Percentiles rank a stretch among this genome's conserved stretches.
These are phyloP conservation scores for Cytospora mali DNA, from an alignment of 2,329 filamentous ascomycete species.

Conservation along the genomic window DNA sequence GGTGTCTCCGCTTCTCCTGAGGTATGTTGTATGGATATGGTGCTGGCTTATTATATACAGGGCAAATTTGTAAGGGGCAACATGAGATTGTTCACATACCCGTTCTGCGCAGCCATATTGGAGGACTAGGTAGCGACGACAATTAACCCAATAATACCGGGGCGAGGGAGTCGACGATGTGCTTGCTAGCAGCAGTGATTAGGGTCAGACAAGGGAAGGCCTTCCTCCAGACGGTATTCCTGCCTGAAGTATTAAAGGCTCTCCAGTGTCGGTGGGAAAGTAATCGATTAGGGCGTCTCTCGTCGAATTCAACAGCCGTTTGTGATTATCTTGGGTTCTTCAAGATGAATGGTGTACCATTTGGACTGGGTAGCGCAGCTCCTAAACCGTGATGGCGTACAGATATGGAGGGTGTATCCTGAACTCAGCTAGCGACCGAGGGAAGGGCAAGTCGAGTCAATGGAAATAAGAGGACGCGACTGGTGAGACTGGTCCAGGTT, in stretches of 20 bases:
- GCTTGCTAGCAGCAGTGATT: conserved; percentile 21
- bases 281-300: not conserved
- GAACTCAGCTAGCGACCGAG: not conserved
- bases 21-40: conserved; percentile 8
- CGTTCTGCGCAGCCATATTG: conserved; percentile 41
- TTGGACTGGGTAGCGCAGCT: not conserved
- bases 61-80: conserved; percentile 16
- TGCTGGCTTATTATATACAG: not conserved
- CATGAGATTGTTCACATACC: conserved; percentile 33
- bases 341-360: conserved; percentile 8
- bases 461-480: not conserved
- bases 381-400: not conserved
- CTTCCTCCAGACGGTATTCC: conserved; percentile 13
- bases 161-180: conserved; percentile 4
- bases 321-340: conserved; percentile 9
- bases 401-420: not conserved
- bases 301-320: conserved; percentile 6
- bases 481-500: not conserved
- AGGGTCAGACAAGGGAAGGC: conserved; percentile 19
- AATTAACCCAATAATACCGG: not conserved
- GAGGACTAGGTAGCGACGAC: conserved; percentile 11
- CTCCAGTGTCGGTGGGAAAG: conserved; percentile 8
- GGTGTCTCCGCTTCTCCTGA: not conserved
- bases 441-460: not conserved
- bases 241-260: conserved; percentile 4